These are phyloP conservation scores for Alternaria sp. DNA, from an alignment of 2,329 filamentous ascomycete species.

Conservation along the genomic window DNA sequence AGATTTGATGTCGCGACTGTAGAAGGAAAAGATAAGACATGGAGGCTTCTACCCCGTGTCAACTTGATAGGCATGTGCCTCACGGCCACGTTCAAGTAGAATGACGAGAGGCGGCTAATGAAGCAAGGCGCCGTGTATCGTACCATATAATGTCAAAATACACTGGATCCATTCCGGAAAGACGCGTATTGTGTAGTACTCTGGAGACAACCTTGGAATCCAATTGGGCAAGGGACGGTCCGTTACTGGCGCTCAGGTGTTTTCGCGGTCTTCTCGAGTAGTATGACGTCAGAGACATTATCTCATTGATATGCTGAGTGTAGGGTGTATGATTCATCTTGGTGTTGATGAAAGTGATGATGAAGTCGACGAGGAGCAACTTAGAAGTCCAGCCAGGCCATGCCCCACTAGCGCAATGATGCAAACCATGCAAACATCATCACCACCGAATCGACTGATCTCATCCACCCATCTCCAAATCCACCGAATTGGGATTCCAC, in stretches of 20 bases:
- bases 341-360: not conserved
- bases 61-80: not conserved
- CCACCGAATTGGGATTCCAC: constrained; percentile 10
- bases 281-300: not conserved
- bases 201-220: not conserved
- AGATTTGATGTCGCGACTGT: not conserved
- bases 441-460: constrained; percentile 24
- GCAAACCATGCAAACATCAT: constrained; percentile 34
- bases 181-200: not conserved
- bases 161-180: not conserved
- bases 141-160: not conserved
- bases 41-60: not conserved
- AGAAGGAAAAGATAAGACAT: not conserved
- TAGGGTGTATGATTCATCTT: not conserved
- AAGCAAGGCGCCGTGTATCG: not conserved
- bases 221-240: not conserved
- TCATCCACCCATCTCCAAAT: constrained; percentile 13
- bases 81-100: not conserved
- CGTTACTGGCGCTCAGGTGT: not conserved
- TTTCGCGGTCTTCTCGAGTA: not conserved
- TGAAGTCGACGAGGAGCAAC: not conserved
- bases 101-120: not conserved
- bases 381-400: constrained; percentile 13
- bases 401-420: constrained; percentile 6
- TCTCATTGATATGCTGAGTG: not conserved